Percentiles rank a stretch among this genome's conserved stretches.
phyloP scores from a whole-genome alignment of 148 eudicot species.

The Persicaria tinctoria region DNA sequence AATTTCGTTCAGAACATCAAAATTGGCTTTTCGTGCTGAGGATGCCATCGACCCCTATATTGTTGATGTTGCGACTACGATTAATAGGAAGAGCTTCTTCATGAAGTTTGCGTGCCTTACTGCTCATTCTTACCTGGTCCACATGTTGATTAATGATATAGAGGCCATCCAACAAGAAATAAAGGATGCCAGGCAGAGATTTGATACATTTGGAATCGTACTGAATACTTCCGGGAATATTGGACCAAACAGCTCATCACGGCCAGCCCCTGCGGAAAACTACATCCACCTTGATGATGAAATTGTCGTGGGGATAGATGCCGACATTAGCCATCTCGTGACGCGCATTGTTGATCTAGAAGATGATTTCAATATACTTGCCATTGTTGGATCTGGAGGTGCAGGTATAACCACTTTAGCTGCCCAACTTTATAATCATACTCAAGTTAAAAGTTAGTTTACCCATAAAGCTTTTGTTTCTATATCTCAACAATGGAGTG shows the following conservation, averaged over 20 bases:
- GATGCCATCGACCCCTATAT: not conserved
- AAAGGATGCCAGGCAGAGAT: not conserved
- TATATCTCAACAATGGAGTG: too few relatives aligned
- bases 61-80: not conserved
- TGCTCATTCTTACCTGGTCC: not conserved
- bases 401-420: slow-evolving; percentile 1
- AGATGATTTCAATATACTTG: not conserved
- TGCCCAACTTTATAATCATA: not conserved
- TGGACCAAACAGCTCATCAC: not conserved
- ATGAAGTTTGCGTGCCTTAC: not conserved
- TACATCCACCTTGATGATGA: slow-evolving; percentile 1
- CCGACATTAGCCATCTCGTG: not conserved
- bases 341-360: not conserved
- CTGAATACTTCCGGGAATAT: not conserved
- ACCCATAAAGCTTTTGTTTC: not conserved
- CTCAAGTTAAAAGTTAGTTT: not conserved
- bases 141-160: not conserved
- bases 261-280: not conserved
- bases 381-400: not conserved
- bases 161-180: slow-evolving; percentile 1
- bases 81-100: not conserved
- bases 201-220: not conserved
- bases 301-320: not conserved
- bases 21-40: too few relatives aligned
- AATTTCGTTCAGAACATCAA: not conserved